Conservation (phyloP, 441 rosid species). For the Corymbia citriodora region DNA sequence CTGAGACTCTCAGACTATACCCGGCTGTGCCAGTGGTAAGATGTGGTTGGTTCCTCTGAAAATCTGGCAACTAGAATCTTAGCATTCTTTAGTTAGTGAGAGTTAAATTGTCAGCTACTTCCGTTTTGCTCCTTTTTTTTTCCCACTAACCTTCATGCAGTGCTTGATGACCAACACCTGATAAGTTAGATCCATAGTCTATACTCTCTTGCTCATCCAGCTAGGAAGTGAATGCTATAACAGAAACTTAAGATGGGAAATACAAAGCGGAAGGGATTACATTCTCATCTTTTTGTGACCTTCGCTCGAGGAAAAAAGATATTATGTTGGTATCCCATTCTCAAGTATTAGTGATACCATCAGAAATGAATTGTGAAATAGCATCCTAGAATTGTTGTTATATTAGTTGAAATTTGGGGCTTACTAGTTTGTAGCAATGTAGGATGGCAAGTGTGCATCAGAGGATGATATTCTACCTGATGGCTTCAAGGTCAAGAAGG, state of each 20-base stretch:
- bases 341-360: not conserved
- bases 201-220: not conserved
- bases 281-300: not conserved
- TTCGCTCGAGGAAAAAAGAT: not conserved
- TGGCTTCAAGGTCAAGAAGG: slow-evolving; percentile 34
- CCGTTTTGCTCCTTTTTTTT: not conserved
- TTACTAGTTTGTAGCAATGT: not conserved
- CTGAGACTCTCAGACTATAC: slow-evolving; percentile 39
- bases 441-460: slow-evolving; percentile 36
- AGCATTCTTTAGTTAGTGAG: not conserved
- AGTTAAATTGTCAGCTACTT: not conserved
- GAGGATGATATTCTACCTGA: slow-evolving; percentile 33
- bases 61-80: not conserved
- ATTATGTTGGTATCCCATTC: not conserved
- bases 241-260: not conserved
- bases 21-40: slow-evolving; percentile 43
- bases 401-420: not conserved
- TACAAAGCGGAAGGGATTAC: not conserved
- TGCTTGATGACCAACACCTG: not conserved
- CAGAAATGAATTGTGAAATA: not conserved
- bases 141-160: not conserved
- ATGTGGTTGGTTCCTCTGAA: not conserved
- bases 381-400: not conserved
- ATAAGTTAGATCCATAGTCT: not conserved
- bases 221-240: not conserved